These are phyloP conservation scores for Tieghemostelium lacteum DNA, from an alignment of 78 protist genomes.

Conservation along the genomic window DNA sequence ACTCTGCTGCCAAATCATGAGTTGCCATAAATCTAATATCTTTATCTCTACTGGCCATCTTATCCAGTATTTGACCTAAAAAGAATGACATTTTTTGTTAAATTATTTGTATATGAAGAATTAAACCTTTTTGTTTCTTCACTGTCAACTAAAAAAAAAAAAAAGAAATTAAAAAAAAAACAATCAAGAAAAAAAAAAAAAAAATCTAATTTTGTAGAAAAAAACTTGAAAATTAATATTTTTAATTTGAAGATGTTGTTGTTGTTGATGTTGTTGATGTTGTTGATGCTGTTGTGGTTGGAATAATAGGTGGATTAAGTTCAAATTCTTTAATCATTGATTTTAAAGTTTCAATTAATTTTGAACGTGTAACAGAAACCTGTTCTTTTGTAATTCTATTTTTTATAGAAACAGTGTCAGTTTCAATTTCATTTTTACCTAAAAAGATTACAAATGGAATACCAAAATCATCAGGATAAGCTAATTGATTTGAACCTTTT, in stretches of 20 bases:
- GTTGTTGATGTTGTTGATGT: no score
- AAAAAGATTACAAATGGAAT: conserved; percentile 82
- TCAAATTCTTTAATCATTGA: no score
- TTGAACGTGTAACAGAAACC: conserved; percentile 14
- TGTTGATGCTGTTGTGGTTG: no score
- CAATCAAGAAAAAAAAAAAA: no score
- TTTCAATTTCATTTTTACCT: conserved; percentile 86
- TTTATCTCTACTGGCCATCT: conserved; percentile 68
- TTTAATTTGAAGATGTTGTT: no score
- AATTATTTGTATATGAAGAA: no score
- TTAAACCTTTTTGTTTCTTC: no score
- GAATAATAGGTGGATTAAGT: no score
- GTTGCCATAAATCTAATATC: conserved; percentile 88
- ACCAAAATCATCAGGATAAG: conserved; percentile 34
- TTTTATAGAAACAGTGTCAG: conserved; percentile 68
- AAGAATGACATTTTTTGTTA: conserved; percentile 78
- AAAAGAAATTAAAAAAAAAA: no score
- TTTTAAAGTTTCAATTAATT: background rate
- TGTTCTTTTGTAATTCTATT: conserved; percentile 56
- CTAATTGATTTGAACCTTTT: conserved; percentile 64
- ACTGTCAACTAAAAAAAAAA: no score
- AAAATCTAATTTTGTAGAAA: no score
- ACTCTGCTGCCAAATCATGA: conserved; percentile 70
- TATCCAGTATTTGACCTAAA: conserved; percentile 57
- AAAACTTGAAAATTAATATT: no score